phyloP scores from a whole-genome alignment of 768 basidiomycete species.

The Clathrus columnatus region DNA sequence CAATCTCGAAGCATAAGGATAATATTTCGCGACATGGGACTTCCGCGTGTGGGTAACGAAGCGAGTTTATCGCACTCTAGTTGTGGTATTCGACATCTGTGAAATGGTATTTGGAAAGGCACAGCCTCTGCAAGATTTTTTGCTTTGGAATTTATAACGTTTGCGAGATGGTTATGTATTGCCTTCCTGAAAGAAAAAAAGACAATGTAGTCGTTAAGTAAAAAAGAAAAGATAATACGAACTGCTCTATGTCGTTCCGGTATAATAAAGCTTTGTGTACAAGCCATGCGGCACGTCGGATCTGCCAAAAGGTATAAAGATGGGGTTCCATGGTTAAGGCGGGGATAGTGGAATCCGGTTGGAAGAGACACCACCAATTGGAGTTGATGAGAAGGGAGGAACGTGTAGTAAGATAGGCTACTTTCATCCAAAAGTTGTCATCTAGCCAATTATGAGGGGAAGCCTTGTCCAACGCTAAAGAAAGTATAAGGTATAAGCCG shows the following conservation, averaged over 20 bases:
- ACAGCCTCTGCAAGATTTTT: constrained; percentile 17
- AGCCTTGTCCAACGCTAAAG: constrained; percentile 65
- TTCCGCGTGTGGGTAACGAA: constrained; percentile 32
- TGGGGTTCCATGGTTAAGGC: constrained; percentile 16
- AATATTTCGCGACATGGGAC: constrained; percentile 47
- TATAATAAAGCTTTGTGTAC: constrained; percentile 63
- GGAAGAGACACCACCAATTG: constrained; percentile 92
- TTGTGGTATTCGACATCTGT: constrained; percentile 67
- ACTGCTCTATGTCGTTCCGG: constrained; percentile 46
- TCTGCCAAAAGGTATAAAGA: constrained; percentile 64
- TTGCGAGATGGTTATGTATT: constrained; percentile 23
- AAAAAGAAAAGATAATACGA: neutral
- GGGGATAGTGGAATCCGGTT: constrained; percentile 62
- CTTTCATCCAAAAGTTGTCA: constrained; percentile 86
- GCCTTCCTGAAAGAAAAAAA: neutral
- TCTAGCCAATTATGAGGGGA: constrained; percentile 92
- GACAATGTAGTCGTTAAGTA: neutral
- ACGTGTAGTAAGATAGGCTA: constrained; percentile 84
- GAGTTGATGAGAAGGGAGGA: constrained; percentile 81
- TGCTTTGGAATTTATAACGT: constrained; percentile 6
- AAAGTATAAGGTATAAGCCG: no score
- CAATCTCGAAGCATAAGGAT: constrained; percentile 68
- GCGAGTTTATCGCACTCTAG: constrained; percentile 56
- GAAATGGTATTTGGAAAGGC: constrained; percentile 37
- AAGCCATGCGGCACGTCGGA: constrained; percentile 78